Percentiles rank a stretch among this genome's conserved stretches.
Conservation (phyloP, 2,329 filamentous ascomycete species). For the Pseudohalonectria lignicola region DNA sequence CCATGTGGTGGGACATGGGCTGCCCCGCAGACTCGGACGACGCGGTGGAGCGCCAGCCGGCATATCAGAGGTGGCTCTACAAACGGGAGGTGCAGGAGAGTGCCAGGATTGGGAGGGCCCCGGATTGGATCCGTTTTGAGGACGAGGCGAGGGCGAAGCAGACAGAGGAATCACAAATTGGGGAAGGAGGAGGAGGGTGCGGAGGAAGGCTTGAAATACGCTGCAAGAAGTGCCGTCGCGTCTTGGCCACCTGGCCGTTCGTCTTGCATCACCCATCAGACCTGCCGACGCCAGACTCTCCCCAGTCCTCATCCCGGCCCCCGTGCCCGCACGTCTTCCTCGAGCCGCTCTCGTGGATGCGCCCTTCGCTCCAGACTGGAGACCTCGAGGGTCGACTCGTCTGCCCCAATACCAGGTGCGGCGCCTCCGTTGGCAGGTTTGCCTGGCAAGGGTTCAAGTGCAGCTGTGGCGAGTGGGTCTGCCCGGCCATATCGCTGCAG, state of each 20-base stretch:
- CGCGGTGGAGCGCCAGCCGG: conserved; percentile 51
- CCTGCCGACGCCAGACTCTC: too few species aligned
- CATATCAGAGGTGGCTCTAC: conserved; percentile 66
- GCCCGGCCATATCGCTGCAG: conserved; percentile 79
- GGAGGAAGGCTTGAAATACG: conserved; percentile 48
- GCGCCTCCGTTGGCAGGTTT: conserved; percentile 79
- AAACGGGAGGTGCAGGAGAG: conserved; percentile 42
- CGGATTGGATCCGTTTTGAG: conserved; percentile 73
- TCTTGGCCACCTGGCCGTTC: conserved; percentile 45
- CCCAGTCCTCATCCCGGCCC: too few species aligned
- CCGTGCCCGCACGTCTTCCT: conserved; percentile 79
- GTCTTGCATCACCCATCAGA: conserved; percentile 60
- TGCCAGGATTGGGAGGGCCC: conserved; percentile 65
- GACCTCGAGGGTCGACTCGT: conserved; percentile 73
- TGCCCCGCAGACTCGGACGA: conserved; percentile 51
- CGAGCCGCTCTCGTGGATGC: conserved; percentile 94
- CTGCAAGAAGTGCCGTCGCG: conserved; percentile 83
- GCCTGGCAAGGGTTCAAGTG: conserved; percentile 94
- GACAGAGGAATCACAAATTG: too few species aligned
- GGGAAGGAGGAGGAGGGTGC: neutral
- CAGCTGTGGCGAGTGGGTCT: conserved; percentile 82
- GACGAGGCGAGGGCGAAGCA: conserved; percentile 43
- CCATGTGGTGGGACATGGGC: conserved; percentile 79
- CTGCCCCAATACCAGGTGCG: conserved; percentile 71
- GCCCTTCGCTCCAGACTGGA: conserved; percentile 66